A percentile compares a stretch with the other conserved stretches of the same genome.
phyloP scores from a whole-genome alignment of 75 land plant genomes.

The Gnetum montanum region DNA sequence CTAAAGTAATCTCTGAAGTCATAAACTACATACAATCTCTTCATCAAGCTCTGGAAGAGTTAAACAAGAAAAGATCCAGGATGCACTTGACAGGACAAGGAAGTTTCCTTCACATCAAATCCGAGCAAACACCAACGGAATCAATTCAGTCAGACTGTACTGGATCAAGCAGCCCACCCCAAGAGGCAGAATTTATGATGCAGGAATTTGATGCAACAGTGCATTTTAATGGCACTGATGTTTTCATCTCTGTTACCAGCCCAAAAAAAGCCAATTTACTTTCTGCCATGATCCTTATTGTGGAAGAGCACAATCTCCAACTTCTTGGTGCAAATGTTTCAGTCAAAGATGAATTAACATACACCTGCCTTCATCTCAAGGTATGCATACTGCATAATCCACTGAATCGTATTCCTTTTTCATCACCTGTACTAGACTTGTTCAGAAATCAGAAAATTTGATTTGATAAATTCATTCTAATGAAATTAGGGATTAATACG shows the following conservation, averaged over 20 bases:
- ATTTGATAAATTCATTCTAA: neutral
- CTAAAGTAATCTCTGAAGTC: conserved; percentile 32
- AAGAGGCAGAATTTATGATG: conserved; percentile 2
- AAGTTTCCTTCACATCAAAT: conserved; percentile 4
- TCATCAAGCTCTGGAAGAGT: conserved; percentile 23
- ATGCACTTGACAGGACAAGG: neutral
- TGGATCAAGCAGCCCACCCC: neutral
- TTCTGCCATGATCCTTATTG: conserved; percentile 13
- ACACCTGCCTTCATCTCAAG: conserved; percentile 27
- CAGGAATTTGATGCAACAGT: conserved; percentile 9
- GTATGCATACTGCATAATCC: neutral
- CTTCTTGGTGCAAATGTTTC: conserved; percentile 25
- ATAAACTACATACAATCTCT: conserved; percentile 32
- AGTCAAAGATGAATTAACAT: conserved; percentile 19
- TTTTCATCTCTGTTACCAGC: conserved; percentile 23
- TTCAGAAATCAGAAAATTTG: neutral
- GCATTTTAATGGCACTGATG: conserved; percentile 21
- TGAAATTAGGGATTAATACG: neutral
- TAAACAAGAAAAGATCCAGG: conserved; percentile 15
- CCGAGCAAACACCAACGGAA: conserved; percentile 1
- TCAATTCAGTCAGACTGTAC: conserved; percentile 1
- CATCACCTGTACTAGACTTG: too few relatives aligned
- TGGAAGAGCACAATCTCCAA: conserved; percentile 23
- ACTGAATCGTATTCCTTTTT: neutral
- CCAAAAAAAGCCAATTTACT: conserved; percentile 11